Conservation (phyloP, 1,139 yeast genomes). For the Yamadazyma trypodendri region DNA sequence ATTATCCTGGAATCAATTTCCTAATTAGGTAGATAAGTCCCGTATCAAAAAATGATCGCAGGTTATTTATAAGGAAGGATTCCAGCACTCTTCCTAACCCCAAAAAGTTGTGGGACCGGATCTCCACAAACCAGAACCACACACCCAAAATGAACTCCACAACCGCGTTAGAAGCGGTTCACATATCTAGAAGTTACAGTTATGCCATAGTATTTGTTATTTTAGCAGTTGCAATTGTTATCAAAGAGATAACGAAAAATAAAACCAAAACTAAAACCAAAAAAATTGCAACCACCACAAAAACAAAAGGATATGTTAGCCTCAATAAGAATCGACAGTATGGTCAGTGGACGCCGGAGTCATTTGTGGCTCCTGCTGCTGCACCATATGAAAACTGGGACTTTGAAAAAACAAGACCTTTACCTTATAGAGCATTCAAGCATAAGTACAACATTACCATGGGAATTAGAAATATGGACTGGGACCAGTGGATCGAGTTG, state of each 20-base stretch:
- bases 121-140: too few relatives aligned
- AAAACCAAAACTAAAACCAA: background rate
- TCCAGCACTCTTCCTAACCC: background rate
- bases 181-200: constrained; percentile 7
- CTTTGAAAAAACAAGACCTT: constrained; percentile 47
- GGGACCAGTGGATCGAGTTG: constrained; percentile 61
- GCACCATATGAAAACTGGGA: constrained; percentile 50
- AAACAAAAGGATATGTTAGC: background rate
- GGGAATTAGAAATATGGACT: constrained; percentile 65
- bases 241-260: constrained; percentile 6
- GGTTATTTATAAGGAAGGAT: background rate
- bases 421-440: constrained; percentile 63
- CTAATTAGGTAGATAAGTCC: constrained; percentile 8
- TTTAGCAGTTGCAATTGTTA: constrained; percentile 6
- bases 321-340: constrained; percentile 14
- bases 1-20: constrained; percentile 7
- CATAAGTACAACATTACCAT: constrained; percentile 56
- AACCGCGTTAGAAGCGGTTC: background rate
- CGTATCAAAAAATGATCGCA: constrained; percentile 1
- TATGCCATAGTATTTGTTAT: constrained; percentile 9
- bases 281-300: background rate
- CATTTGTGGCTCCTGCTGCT: constrained; percentile 50
- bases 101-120: background rate
- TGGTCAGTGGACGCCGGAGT: constrained; percentile 56
- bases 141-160: constrained; percentile 1